Conservation (phyloP, 352 stramenopile species). For the Aphanomyces euteiches region DNA sequence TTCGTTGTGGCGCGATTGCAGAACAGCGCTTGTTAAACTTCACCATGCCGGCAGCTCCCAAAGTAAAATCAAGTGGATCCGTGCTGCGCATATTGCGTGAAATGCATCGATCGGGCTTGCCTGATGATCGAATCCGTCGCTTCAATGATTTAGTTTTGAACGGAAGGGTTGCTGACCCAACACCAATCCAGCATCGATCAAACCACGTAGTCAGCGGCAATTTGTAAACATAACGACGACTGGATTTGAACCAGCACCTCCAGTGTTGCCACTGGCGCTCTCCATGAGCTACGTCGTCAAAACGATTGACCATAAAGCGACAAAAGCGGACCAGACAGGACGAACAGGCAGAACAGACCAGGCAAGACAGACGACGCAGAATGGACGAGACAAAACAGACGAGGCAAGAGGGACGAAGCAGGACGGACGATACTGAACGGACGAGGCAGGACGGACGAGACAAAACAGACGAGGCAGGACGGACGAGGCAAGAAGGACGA, state of each 20-base stretch:
- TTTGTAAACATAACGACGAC: background rate
- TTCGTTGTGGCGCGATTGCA: background rate
- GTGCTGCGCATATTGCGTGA: background rate
- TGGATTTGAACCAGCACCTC: slow-evolving; percentile 3
- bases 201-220: background rate
- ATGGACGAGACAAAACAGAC: too few species aligned
- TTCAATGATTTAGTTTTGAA: background rate
- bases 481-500: too few species aligned
- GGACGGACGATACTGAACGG: too few species aligned
- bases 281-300: background rate
- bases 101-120: background rate
- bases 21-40: slow-evolving; percentile 1
- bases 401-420: too few species aligned
- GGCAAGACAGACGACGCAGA: too few species aligned
- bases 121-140: background rate
- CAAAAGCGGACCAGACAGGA: too few species aligned
- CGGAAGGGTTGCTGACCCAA: background rate
- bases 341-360: too few species aligned
- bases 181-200: background rate
- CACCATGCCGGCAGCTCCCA: background rate
- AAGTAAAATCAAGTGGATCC: background rate
- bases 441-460: too few species aligned
- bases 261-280: background rate
- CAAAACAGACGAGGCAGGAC: too few species aligned
- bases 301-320: too few species aligned